Evolutionary conservation across 2,329 filamentous ascomycete genomes (phyloP).

Genomic region (Zymoseptoria pseudotritici): DNA sequence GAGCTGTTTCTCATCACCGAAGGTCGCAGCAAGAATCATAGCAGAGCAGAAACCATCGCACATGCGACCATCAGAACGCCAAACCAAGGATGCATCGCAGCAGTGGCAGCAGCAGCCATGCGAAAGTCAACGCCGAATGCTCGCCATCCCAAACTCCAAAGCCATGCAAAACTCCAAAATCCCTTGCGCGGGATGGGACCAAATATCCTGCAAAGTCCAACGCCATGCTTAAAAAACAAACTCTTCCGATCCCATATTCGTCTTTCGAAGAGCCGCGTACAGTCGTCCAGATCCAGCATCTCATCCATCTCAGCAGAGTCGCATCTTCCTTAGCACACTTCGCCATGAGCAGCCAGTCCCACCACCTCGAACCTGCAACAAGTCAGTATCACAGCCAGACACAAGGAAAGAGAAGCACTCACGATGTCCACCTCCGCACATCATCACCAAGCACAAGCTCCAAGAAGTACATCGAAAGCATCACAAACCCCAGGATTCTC

Average conservation of each 20-base stretch:
- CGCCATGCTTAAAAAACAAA: neutral
- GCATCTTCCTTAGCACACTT: neutral
- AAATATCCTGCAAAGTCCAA: neutral
- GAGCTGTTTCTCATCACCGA: too few species aligned
- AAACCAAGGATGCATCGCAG: neutral
- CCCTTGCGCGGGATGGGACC: neutral
- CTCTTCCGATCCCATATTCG: neutral
- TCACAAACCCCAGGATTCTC: too few species aligned
- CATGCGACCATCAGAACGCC: neutral
- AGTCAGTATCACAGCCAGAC: too few species aligned
- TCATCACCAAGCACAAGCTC: too few species aligned
- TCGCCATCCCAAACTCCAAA: neutral
- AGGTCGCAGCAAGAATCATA: neutral
- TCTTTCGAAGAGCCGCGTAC: neutral
- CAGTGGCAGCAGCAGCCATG: neutral
- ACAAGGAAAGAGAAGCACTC: too few species aligned
- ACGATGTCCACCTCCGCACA: too few species aligned
- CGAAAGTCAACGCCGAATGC: neutral
- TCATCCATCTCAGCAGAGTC: neutral
- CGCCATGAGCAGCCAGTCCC: neutral
- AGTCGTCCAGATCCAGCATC: too few species aligned
- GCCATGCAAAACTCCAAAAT: neutral
- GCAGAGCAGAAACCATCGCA: neutral
- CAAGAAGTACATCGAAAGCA: too few species aligned
- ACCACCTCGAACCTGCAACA: too few species aligned